Conservation (phyloP, 2,329 filamentous ascomycete species). For the Ceratocystis variospora region DNA sequence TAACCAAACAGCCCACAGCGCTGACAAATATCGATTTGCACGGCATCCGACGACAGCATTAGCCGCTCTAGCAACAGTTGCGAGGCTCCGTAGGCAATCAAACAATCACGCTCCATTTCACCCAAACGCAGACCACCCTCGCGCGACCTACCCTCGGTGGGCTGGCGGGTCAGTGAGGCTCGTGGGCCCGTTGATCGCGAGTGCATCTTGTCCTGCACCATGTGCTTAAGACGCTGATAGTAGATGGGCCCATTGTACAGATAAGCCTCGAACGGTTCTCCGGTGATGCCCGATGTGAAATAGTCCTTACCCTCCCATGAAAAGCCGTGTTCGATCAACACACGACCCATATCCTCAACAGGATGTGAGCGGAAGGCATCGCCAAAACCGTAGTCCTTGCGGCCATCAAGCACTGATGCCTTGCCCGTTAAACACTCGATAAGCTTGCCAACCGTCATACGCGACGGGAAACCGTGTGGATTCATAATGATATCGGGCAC, state of each 20-base stretch:
- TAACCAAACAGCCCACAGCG: conserved; percentile 91
- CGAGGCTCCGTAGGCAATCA: conserved; percentile 91
- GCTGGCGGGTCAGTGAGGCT: conserved; percentile 85
- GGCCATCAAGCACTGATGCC: conserved; percentile 72
- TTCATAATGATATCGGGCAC: conserved; percentile 99
- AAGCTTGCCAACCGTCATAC: conserved; percentile 98
- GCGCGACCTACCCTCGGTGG: conserved; percentile 85
- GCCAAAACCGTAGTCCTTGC: conserved; percentile 69
- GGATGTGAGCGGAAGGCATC: conserved; percentile 73
- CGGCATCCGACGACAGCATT: conserved; percentile 87
- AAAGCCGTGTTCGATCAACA: conserved; percentile 78
- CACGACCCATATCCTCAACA: conserved; percentile 76
- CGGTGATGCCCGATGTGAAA: conserved; percentile 87
- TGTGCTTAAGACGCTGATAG: conserved; percentile 99
- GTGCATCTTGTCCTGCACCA: conserved; percentile 99
- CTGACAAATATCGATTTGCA: conserved; percentile 87
- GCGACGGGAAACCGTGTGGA: conserved; percentile 96
- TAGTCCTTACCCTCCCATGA: conserved; percentile 96
- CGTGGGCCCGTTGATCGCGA: conserved; percentile 79
- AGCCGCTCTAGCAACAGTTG: conserved; percentile 84
- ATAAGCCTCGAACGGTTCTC: conserved; percentile 84
- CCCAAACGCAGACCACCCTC: conserved; percentile 86
- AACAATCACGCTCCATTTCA: conserved; percentile 97
- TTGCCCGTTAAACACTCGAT: conserved; percentile 91
- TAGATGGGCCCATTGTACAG: conserved; percentile 98